These are phyloP conservation scores for Starmerella potacharoeniae DNA, from an alignment of 805 yeast species.

Conservation along the genomic window DNA sequence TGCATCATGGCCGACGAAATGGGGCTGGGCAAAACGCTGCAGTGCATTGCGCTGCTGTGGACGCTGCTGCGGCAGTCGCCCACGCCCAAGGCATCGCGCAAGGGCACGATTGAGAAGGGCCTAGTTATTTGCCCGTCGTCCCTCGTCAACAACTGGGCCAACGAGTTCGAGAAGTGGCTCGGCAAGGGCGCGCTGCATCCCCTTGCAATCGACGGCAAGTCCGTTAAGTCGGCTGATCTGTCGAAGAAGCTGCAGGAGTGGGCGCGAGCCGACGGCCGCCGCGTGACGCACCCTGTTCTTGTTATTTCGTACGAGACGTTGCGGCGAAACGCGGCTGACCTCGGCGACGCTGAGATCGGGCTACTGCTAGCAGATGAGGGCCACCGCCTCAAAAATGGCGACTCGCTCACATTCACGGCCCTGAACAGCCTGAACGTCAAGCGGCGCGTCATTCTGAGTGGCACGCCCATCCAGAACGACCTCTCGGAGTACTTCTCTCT, in stretches of 20 bases:
- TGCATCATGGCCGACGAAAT: slow-evolving; percentile 98
- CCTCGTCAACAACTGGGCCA: slow-evolving; percentile 92
- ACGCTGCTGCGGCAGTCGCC: slow-evolving; percentile 83
- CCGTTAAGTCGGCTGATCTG: slow-evolving; percentile 55
- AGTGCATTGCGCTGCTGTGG: slow-evolving; percentile 87
- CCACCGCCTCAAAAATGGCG: slow-evolving; percentile 76
- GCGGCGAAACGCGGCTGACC: slow-evolving; percentile 66
- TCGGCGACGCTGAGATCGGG: slow-evolving; percentile 72
- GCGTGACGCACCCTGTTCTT: slow-evolving; percentile 82
- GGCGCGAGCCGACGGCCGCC: slow-evolving; percentile 81
- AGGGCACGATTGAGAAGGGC: slow-evolving; percentile 73
- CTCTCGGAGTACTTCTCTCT: slow-evolving; percentile 85
- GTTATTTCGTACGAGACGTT: slow-evolving; percentile 91
- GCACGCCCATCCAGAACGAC: slow-evolving; percentile 96
- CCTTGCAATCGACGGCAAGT: slow-evolving; percentile 82
- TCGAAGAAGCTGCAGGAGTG: slow-evolving; percentile 60
- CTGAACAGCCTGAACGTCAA: slow-evolving; percentile 72
- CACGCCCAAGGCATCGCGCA: slow-evolving; percentile 42
- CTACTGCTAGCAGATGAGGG: slow-evolving; percentile 79
- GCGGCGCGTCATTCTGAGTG: slow-evolving; percentile 83
- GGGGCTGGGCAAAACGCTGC: slow-evolving; percentile 89
- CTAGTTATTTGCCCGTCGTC: slow-evolving; percentile 93
- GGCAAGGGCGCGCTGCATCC: slow-evolving; percentile 87
- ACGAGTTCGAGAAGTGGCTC: slow-evolving; percentile 87
- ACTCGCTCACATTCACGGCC: slow-evolving; percentile 81